Evolutionary conservation across 108 stramenopile species (phyloP).

Genomic region (Cyclotella baltica): DNA sequence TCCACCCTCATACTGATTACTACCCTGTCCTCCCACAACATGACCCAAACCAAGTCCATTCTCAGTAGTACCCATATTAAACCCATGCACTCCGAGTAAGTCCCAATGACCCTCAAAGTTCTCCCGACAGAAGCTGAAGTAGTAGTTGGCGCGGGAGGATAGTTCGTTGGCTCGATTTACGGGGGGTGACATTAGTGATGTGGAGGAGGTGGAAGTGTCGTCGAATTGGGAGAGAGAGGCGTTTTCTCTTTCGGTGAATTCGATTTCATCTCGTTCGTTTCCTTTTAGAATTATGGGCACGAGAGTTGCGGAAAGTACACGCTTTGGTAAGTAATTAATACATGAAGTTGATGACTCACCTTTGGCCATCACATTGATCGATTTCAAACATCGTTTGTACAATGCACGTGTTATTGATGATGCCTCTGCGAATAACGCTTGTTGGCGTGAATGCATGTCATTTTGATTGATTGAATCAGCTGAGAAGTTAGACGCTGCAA

Average conservation of each 20-base stretch:
- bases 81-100: slow-evolving; percentile 64
- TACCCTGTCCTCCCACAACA: slow-evolving; percentile 12
- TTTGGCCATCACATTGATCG: slow-evolving; percentile 33
- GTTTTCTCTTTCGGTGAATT: slow-evolving; percentile 65
- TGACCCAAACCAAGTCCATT: slow-evolving; percentile 21
- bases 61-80: slow-evolving; percentile 33
- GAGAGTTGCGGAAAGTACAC: neutral
- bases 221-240: slow-evolving; percentile 41
- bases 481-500: neutral
- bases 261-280: slow-evolving; percentile 78
- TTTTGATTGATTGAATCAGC: neutral
- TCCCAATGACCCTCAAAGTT: slow-evolving; percentile 78
- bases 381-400: slow-evolving; percentile 75
- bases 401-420: slow-evolving; percentile 64
- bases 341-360: neutral
- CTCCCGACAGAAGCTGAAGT: slow-evolving; percentile 73
- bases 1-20: slow-evolving; percentile 37
- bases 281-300: slow-evolving; percentile 54
- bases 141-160: slow-evolving; percentile 76
- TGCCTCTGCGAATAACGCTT: slow-evolving; percentile 65
- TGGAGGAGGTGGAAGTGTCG: slow-evolving; percentile 18
- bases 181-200: slow-evolving; percentile 69
- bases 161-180: slow-evolving; percentile 83
- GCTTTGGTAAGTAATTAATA: neutral
- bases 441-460: slow-evolving; percentile 22